Conservation (phyloP, 2,329 filamentous ascomycete species). For the Ascochyta pisi region DNA sequence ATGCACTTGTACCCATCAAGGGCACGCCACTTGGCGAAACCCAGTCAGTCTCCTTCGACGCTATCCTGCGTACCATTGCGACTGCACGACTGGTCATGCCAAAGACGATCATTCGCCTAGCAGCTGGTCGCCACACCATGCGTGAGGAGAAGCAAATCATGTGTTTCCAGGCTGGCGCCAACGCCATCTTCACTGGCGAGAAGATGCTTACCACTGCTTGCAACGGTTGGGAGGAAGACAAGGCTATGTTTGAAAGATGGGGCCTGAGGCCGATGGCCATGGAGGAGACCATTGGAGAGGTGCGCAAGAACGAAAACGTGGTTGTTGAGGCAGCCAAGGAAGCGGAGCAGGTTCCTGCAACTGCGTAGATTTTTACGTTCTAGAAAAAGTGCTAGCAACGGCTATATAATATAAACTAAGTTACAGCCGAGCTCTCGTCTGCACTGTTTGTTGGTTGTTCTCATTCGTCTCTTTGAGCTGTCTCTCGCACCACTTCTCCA, state of each 20-base stretch:
- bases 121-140: conserved; percentile 83
- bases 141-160: conserved; percentile 86
- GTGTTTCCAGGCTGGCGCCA: conserved; percentile 90
- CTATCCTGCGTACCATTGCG: conserved; percentile 81
- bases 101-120: conserved; percentile 82
- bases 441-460: neutral
- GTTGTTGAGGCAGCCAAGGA: conserved; percentile 20
- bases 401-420: neutral
- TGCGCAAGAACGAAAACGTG: conserved; percentile 28
- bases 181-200: conserved; percentile 94
- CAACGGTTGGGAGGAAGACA: conserved; percentile 89
- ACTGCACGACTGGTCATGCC: conserved; percentile 85
- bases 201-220: conserved; percentile 95
- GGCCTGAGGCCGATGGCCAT: conserved; percentile 76
- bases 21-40: conserved; percentile 82
- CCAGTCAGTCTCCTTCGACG: conserved; percentile 76
- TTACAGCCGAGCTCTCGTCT: conserved; percentile 1
- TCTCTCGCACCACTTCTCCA: conserved; percentile 42
- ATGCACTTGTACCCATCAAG: conserved; percentile 88
- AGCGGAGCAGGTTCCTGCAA: conserved; percentile 13
- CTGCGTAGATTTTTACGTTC: neutral
- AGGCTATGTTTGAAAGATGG: conserved; percentile 82
- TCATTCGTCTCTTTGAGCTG: neutral
- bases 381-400: neutral
- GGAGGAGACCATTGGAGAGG: conserved; percentile 44